Percentiles rank a stretch among this genome's conserved stretches.
phyloP scores from a whole-genome alignment of 2,329 filamentous ascomycete species.

The Lachnellula suecica region DNA sequence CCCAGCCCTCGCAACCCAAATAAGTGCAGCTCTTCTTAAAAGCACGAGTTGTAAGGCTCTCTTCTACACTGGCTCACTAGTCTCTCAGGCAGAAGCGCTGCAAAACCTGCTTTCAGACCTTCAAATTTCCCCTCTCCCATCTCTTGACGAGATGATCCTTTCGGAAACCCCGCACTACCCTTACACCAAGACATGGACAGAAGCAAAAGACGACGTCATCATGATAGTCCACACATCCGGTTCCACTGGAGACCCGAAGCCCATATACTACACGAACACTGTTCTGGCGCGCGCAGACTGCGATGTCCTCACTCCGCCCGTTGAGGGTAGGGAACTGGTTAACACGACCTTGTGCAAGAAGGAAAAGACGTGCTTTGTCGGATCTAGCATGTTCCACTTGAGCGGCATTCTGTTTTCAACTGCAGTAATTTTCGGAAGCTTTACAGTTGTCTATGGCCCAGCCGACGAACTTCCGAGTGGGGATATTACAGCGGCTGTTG shows the following conservation, averaged over 20 bases:
- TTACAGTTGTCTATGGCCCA: slow-evolving; percentile 11
- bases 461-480: slow-evolving; percentile 7
- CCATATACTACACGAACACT: slow-evolving; percentile 31
- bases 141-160: slow-evolving; percentile 30
- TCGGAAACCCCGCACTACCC: slow-evolving; percentile 19
- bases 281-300: background rate
- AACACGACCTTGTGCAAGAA: slow-evolving; percentile 12
- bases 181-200: slow-evolving; percentile 35
- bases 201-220: slow-evolving; percentile 37
- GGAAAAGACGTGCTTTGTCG: slow-evolving; percentile 1
- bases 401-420: slow-evolving; percentile 10
- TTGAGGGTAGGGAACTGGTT: background rate
- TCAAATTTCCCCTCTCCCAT: slow-evolving; percentile 14
- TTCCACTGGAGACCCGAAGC: slow-evolving; percentile 5
- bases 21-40: slow-evolving; percentile 17
- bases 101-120: background rate
- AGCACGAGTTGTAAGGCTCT: slow-evolving; percentile 12
- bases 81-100: slow-evolving; percentile 7
- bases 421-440: slow-evolving; percentile 1
- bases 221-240: slow-evolving; percentile 36
- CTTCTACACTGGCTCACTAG: slow-evolving; percentile 12
- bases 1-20: slow-evolving; percentile 21
- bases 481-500: slow-evolving; percentile 16
- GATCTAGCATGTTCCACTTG: slow-evolving; percentile 19
- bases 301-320: background rate